These are phyloP conservation scores for Cladosporium sp. DNA, from an alignment of 2,329 filamentous ascomycete genomes.

Conservation along the genomic window DNA sequence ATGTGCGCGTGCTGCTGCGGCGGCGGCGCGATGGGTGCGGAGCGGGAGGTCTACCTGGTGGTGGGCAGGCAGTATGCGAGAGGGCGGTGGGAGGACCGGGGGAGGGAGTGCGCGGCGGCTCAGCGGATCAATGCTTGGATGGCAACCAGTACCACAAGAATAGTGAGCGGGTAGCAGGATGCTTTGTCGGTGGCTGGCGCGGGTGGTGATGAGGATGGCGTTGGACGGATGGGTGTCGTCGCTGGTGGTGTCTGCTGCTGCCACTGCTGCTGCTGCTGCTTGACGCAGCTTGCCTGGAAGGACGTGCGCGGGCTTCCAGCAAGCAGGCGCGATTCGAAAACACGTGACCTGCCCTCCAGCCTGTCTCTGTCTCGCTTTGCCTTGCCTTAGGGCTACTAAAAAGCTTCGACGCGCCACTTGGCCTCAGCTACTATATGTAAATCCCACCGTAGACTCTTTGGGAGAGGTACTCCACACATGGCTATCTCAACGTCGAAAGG, in stretches of 20 bases:
- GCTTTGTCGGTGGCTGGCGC: not conserved
- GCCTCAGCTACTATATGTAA: not conserved
- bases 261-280: not conserved
- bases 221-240: not conserved
- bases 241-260: not conserved
- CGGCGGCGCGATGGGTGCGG: constrained; percentile 3
- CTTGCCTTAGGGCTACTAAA: too few relatives aligned
- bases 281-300: constrained; percentile 1
- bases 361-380: too few relatives aligned
- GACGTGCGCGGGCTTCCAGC: not conserved
- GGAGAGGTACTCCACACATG: too few relatives aligned
- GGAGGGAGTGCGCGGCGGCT: constrained; percentile 2
- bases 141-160: constrained; percentile 5
- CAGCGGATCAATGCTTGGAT: constrained; percentile 10
- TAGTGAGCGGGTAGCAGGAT: constrained; percentile 8
- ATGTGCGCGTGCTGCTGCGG: not conserved
- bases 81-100: not conserved
- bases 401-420: constrained; percentile 1
- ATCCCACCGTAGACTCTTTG: too few relatives aligned
- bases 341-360: not conserved
- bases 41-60: not conserved
- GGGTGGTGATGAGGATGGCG: constrained; percentile 1
- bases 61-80: not conserved
- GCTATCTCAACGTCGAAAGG: too few relatives aligned
- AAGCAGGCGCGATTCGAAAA: too few relatives aligned